phyloP scores from a whole-genome alignment of 2,329 filamentous ascomycete species.

The Corynespora cassiicola region DNA sequence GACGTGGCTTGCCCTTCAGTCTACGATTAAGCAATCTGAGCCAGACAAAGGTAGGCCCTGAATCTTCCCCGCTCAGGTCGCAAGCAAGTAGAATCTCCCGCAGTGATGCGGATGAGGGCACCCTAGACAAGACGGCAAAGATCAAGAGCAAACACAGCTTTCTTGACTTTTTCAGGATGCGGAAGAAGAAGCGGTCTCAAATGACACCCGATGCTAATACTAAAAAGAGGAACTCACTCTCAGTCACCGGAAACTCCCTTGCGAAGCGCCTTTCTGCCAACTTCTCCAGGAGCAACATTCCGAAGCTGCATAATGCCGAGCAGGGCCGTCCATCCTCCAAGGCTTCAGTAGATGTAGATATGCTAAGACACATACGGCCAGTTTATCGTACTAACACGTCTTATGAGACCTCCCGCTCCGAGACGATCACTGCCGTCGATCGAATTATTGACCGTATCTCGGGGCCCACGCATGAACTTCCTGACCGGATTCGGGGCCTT shows the following conservation, averaged over 20 bases:
- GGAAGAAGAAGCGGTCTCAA: conserved; percentile 15
- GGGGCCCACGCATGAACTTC: conserved; percentile 10
- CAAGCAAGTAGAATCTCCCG: too few species aligned
- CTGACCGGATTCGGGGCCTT: conserved; percentile 22
- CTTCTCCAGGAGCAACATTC: conserved; percentile 18
- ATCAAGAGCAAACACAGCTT: conserved; percentile 32
- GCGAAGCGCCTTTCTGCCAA: conserved; percentile 27
- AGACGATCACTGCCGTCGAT: conserved; percentile 14
- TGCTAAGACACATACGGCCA: too few species aligned
- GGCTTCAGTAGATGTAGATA: too few species aligned
- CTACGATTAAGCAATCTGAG: too few species aligned
- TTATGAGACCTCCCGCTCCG: too few species aligned
- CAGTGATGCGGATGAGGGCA: too few species aligned
- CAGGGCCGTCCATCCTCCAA: background rate
- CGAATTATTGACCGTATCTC: conserved; percentile 20
- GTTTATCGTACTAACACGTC: too few species aligned
- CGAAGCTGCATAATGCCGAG: conserved; percentile 8
- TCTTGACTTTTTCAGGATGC: conserved; percentile 28
- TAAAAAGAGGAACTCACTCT: conserved; percentile 20
- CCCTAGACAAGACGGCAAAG: conserved; percentile 4
- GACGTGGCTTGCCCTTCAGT: too few species aligned
- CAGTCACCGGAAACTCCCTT: conserved; percentile 20
- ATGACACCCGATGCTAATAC: too few species aligned
- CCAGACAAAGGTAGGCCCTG: too few species aligned
- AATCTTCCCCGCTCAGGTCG: too few species aligned